Evolutionary conservation across 768 basidiomycete species (phyloP).

Genomic region (Boletus vermiculosoides): DNA sequence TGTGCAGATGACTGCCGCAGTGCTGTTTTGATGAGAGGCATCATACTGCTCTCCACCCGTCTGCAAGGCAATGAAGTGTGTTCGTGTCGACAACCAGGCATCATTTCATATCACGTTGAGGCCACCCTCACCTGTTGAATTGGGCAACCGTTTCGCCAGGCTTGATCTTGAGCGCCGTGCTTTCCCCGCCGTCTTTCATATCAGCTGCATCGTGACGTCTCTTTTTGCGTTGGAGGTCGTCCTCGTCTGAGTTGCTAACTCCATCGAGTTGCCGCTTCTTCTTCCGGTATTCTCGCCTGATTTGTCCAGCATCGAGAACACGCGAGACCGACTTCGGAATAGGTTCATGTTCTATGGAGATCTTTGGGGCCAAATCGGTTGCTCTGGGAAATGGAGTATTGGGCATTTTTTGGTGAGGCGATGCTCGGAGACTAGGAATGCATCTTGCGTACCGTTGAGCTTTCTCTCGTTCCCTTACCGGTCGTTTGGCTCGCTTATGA

Average conservation of each 20-base stretch:
- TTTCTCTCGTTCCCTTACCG: constrained; percentile 43
- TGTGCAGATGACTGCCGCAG: constrained; percentile 55
- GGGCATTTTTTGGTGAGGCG: not conserved
- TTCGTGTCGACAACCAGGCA: constrained; percentile 7
- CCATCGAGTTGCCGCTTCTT: constrained; percentile 42
- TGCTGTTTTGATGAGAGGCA: constrained; percentile 60
- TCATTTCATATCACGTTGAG: constrained; percentile 9
- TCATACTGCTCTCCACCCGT: constrained; percentile 72
- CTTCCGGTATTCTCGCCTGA: constrained; percentile 53
- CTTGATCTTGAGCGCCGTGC: constrained; percentile 46
- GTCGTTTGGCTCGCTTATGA: constrained; percentile 61
- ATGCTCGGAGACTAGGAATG: not conserved
- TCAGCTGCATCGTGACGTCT: constrained; percentile 24
- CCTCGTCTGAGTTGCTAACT: constrained; percentile 28
- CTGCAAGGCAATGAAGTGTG: constrained; percentile 35
- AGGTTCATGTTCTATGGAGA: constrained; percentile 49
- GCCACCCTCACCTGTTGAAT: constrained; percentile 62
- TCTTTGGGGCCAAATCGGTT: constrained; percentile 48
- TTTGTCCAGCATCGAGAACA: constrained; percentile 58
- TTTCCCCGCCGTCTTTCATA: constrained; percentile 12
- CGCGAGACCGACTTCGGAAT: constrained; percentile 70
- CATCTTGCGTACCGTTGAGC: constrained; percentile 40
- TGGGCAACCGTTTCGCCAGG: constrained; percentile 72
- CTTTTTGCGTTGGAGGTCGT: constrained; percentile 29
- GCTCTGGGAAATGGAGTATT: constrained; percentile 38